Base-by-base conservation (phyloP, 768 basidiomycete species). In the Melanogaster broomeanus region DNA sequence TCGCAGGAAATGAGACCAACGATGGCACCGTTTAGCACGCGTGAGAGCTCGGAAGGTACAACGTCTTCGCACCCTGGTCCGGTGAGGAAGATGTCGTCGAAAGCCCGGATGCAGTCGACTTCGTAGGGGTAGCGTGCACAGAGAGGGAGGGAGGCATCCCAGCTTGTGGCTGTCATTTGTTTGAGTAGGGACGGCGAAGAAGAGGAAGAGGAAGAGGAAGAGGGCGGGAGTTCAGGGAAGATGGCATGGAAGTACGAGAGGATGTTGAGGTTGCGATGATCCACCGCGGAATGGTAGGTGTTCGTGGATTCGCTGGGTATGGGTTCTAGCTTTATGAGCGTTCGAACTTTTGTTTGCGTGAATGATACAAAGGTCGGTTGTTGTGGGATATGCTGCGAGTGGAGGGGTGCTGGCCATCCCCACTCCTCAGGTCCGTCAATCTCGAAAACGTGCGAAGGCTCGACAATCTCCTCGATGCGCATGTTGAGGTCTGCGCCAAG, bases 11-110 rank as follows among this genome's bases (percentile, higher is more conserved):
- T 77, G 11, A 98, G 77, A 0, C 81, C 93, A 4, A 97, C 89
- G 30, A 98, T 58, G 1, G 86, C 83, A 0, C 89, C 89, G 51
- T 92, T 93, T 30, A 98, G 73, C 0, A 90, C 91, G 4, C 81
- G 72, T 2, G 64, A 69, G 3, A 96, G 64, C 61, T 98, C 93
- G 2, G 78, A 74, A 6, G 77, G 73, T 0, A 87, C 77, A 27
- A 98, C 84, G 52, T 93, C 92, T 59, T 96, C 93, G 10, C 77
- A 74, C 4, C 89, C 92, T 8, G 87, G 74, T 4, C 93, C 93
- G 0, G 77, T 74, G 34, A 97, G 71, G 39, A 88, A 68, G 37
- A 97, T 72, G 18, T 72, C 72, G 48, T 89, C 83, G 40, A 93
- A 72, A 0, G 83, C 84, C 9, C 67, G 61, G 0, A 64, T 62